phyloP scores from a whole-genome alignment of 495 filamentous ascomycete species.

The Hypoxylon perforatum region DNA sequence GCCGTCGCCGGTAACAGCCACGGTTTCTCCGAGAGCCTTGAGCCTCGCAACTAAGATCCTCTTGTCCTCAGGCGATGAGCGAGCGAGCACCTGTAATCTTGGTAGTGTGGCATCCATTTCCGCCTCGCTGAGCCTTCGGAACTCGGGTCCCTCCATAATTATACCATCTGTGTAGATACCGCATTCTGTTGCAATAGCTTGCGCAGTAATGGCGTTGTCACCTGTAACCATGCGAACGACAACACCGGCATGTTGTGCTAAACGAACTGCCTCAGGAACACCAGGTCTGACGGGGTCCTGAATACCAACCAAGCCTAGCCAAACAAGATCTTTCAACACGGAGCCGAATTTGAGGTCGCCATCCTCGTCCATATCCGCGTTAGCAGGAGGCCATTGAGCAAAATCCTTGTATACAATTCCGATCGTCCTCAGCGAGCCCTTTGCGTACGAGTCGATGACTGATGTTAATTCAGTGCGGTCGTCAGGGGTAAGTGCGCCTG shows the following conservation, averaged over 20 bases:
- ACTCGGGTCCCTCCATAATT: conserved; percentile 85
- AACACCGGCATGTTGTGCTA: conserved; percentile 82
- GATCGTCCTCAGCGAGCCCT: conserved; percentile 79
- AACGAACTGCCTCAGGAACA: conserved; percentile 78
- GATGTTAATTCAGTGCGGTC: conserved; percentile 54
- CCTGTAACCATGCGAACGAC: conserved; percentile 93
- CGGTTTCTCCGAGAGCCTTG: conserved; percentile 87
- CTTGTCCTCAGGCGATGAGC: conserved; percentile 88
- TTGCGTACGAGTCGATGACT: conserved; percentile 72
- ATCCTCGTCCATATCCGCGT: conserved; percentile 64
- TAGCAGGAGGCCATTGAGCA: conserved; percentile 76
- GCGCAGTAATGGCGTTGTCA: conserved; percentile 86
- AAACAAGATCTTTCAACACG: conserved; percentile 74
- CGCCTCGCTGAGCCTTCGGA: conserved; percentile 72
- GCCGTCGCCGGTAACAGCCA: conserved; percentile 93
- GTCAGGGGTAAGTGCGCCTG: conserved; percentile 47
- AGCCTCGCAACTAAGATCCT: conserved; percentile 80
- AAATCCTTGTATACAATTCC: conserved; percentile 80
- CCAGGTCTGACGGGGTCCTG: conserved; percentile 81
- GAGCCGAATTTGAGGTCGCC: conserved; percentile 71
- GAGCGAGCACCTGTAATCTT: conserved; percentile 82
- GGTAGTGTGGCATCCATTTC: conserved; percentile 80
- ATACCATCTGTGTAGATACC: conserved; percentile 84
- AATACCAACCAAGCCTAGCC: conserved; percentile 78
- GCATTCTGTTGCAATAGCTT: conserved; percentile 85